Conservation (phyloP, 495 filamentous ascomycete species). For the Pseudomonodictys pantanalensis region DNA sequence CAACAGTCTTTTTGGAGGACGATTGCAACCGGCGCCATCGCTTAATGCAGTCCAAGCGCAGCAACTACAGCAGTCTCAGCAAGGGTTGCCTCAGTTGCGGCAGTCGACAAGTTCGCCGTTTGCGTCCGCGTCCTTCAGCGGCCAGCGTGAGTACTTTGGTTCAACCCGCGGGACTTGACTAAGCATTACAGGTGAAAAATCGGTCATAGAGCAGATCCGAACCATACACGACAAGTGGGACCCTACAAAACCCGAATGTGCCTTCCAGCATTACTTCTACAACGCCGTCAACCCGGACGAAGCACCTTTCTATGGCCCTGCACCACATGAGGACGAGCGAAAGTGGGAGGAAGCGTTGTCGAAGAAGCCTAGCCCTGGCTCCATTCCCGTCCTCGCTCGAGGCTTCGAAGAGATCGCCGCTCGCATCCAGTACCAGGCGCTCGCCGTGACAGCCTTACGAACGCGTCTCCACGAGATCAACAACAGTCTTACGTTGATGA, state of each 20-base stretch:
- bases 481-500: constrained; percentile 69
- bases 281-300: constrained; percentile 78
- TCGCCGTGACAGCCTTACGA: constrained; percentile 69
- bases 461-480: constrained; percentile 89
- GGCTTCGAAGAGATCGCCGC: constrained; percentile 70
- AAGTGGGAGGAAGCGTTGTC: constrained; percentile 93
- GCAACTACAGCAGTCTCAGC: constrained; percentile 41
- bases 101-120: constrained; percentile 31
- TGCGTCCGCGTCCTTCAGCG: constrained; percentile 4
- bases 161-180: not conserved
- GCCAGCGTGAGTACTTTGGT: constrained; percentile 16
- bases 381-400: constrained; percentile 68
- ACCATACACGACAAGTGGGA: constrained; percentile 83
- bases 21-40: constrained; percentile 19
- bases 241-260: constrained; percentile 63
- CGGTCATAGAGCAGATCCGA: constrained; percentile 79
- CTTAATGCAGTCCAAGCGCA: constrained; percentile 21
- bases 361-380: constrained; percentile 73
- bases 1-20: constrained; percentile 31
- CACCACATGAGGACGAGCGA: constrained; percentile 68
- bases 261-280: constrained; percentile 90
- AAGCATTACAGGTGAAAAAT: constrained; percentile 60
- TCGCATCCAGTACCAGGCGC: constrained; percentile 73
- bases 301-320: constrained; percentile 78
- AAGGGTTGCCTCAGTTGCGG: constrained; percentile 44